Evolutionary conservation across 345 rosid genomes (phyloP).

Genomic region (Gossypium raimondii): DNA sequence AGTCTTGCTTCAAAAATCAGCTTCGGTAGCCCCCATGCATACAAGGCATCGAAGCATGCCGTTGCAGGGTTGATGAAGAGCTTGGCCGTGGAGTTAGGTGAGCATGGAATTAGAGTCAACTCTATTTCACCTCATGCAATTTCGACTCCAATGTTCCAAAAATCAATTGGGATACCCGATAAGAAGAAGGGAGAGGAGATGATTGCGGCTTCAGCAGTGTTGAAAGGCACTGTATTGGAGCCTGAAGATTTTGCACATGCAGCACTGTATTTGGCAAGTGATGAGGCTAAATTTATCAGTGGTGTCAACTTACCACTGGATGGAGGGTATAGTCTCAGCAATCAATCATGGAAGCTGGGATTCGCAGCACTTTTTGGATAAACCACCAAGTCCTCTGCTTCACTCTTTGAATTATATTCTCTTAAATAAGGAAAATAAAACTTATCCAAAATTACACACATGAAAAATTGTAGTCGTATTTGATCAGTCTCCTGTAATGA

Average conservation of each 20-base stretch:
- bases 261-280: conserved; percentile 3
- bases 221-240: background rate
- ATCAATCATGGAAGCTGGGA: conserved; percentile 6
- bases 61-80: background rate
- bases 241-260: background rate
- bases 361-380: background rate
- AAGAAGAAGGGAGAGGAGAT: background rate
- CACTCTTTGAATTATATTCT: too few species aligned
- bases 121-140: background rate
- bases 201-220: background rate
- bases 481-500: too few species aligned
- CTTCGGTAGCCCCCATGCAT: conserved; percentile 12
- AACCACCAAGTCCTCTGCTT: background rate
- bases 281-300: conserved; percentile 6
- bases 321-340: conserved; percentile 7
- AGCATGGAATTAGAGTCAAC: conserved; percentile 5
- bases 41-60: conserved; percentile 28
- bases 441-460: too few species aligned
- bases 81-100: background rate
- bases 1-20: conserved; percentile 15
- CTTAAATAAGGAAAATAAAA: too few species aligned
- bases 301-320: conserved; percentile 2
- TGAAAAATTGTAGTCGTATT: too few species aligned
- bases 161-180: background rate
- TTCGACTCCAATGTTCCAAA: background rate